These are phyloP conservation scores for Micractinium sp. DNA, from an alignment of 139 green algal species.

Conservation along the genomic window DNA sequence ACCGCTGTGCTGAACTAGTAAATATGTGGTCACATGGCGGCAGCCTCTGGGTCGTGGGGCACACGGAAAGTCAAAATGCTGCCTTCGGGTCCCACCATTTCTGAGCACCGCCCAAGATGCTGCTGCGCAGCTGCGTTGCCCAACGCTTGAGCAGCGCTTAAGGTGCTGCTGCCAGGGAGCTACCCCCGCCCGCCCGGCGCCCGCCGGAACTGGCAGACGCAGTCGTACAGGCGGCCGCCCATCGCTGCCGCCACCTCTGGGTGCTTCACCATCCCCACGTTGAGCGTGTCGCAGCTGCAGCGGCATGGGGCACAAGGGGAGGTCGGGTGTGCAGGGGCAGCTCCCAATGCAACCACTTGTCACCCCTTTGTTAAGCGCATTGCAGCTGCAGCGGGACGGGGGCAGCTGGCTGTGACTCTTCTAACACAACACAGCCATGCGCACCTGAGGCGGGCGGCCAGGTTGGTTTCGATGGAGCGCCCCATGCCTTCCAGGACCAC, in stretches of 20 bases:
- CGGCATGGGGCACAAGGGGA: background rate
- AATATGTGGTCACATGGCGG: no score
- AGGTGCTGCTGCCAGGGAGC: no score
- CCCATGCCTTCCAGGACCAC: constrained; percentile 96
- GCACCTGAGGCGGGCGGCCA: constrained; percentile 71
- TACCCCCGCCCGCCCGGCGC: background rate
- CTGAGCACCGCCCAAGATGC: no score
- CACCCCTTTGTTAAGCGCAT: background rate
- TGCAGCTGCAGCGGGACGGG: background rate
- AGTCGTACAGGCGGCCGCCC: constrained; percentile 82
- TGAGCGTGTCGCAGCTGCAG: constrained; percentile 53
- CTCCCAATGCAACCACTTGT: background rate
- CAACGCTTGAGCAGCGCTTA: no score
- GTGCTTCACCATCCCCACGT: constrained; percentile 88
- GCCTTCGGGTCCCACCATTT: no score
- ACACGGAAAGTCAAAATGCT: no score
- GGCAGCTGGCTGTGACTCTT: background rate
- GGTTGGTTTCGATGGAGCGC: constrained; percentile 90
- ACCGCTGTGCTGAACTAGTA: no score
- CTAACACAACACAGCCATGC: constrained; percentile 26
- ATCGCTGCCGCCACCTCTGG: constrained; percentile 83
- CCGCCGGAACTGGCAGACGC: constrained; percentile 76
- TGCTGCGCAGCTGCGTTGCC: no score
- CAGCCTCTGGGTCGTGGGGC: no score
- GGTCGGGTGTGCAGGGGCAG: background rate